Percentiles rank a stretch among this genome's conserved stretches.
These are phyloP conservation scores for Fusarium sp. DNA, from an alignment of 2,329 filamentous ascomycete species.

Conservation along the genomic window DNA sequence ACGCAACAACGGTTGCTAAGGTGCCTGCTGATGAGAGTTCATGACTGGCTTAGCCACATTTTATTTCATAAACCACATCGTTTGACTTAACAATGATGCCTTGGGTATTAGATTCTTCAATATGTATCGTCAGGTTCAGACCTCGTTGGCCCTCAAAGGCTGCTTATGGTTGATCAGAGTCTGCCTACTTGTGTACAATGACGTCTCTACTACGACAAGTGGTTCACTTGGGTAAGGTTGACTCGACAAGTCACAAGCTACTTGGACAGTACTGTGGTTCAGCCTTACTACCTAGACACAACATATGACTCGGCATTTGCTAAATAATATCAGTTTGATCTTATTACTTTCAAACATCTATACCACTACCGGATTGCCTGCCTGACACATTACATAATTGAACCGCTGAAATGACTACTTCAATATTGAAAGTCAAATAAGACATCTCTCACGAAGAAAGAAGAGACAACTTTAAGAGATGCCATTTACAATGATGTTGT, in stretches of 20 bases:
- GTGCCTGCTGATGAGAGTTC: slow-evolving; percentile 30
- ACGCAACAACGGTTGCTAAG: slow-evolving; percentile 10
- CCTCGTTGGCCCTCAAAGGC: background rate
- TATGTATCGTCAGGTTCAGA: background rate
- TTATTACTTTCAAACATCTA: background rate
- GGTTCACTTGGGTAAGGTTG: background rate
- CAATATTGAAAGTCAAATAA: background rate
- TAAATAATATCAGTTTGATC: background rate
- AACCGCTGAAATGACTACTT: background rate
- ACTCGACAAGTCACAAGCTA: background rate
- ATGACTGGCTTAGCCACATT: slow-evolving; percentile 22
- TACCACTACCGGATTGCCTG: too few species aligned
- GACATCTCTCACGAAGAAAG: too few species aligned
- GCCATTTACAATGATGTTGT: too few species aligned
- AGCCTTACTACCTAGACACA: background rate
- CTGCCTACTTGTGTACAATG: background rate
- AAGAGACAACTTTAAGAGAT: too few species aligned
- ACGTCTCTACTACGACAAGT: background rate
- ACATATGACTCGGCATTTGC: background rate
- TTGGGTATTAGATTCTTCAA: background rate
- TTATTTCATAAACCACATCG: slow-evolving; percentile 12
- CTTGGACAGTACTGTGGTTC: background rate
- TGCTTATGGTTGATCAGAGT: background rate
- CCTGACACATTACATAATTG: background rate
- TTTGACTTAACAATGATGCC: background rate